Evolutionary conservation across 2,329 filamentous ascomycete species (phyloP).

Genomic region (Boeremia lycopersici): DNA sequence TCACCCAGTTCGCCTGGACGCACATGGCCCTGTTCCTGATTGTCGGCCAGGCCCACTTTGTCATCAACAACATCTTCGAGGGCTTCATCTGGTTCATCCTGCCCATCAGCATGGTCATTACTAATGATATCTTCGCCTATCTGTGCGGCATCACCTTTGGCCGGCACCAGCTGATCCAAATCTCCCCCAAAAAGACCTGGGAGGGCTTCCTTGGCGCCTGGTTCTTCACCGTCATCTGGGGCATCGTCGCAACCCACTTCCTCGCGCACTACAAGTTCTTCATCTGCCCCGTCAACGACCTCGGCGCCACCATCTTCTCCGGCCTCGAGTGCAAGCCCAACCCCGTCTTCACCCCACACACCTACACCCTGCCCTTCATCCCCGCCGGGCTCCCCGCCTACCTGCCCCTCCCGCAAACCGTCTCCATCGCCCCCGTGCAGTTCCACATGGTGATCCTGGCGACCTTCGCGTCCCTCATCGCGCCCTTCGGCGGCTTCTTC

Average conservation of each 20-base stretch:
- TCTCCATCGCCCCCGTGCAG: conserved; percentile 86
- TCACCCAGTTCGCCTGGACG: conserved; percentile 98
- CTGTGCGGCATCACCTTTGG: conserved; percentile 97
- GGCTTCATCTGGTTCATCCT: conserved; percentile 99
- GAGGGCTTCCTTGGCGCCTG: conserved; percentile 97
- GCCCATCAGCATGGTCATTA: conserved; percentile 92
- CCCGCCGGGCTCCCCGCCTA: conserved; percentile 29
- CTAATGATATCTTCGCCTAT: conserved; percentile 98
- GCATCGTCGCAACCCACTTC: conserved; percentile 78
- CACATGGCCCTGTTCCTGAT: conserved; percentile 99
- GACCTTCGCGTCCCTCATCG: conserved; percentile 94
- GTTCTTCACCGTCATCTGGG: conserved; percentile 91
- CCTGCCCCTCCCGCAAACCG: conserved; percentile 67
- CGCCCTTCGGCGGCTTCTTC: conserved; percentile 97
- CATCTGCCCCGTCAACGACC: conserved; percentile 95
- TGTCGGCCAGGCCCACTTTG: conserved; percentile 96
- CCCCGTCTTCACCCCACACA: conserved; percentile 82
- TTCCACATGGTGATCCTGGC: conserved; percentile 89
- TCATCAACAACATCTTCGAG: conserved; percentile 99
- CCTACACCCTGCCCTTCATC: conserved; percentile 68
- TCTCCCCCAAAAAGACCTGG: conserved; percentile 98
- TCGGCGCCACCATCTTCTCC: conserved; percentile 90
- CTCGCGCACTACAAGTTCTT: conserved; percentile 95
- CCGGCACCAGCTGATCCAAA: conserved; percentile 93
- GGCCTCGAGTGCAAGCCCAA: conserved; percentile 90